Evolutionary conservation across 306 rosid genomes (phyloP).

Genomic region (Rosa chinensis): DNA sequence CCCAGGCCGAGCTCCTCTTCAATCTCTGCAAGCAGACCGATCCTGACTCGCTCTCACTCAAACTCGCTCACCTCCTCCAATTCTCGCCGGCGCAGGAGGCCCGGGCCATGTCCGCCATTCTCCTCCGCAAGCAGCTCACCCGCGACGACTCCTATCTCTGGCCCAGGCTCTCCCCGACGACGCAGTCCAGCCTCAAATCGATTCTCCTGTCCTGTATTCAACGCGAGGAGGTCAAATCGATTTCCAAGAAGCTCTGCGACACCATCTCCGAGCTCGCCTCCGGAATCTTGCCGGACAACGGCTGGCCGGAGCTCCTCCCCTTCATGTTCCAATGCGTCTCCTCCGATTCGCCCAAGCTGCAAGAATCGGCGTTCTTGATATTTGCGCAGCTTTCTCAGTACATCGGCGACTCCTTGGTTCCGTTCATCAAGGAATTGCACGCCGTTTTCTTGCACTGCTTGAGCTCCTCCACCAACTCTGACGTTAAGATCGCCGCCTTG

Average conservation of each 20-base stretch:
- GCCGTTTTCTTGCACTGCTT: slow-evolving; percentile 73
- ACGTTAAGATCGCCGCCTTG: slow-evolving; percentile 79
- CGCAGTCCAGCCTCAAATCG: slow-evolving; percentile 76
- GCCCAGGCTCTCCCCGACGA: slow-evolving; percentile 65
- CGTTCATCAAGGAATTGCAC: slow-evolving; percentile 78
- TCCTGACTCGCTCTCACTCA: slow-evolving; percentile 73
- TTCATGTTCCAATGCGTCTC: slow-evolving; percentile 93
- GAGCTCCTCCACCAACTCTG: slow-evolving; percentile 50
- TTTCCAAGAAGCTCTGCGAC: slow-evolving; percentile 80
- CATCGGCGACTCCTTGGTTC: slow-evolving; percentile 77
- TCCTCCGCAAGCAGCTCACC: slow-evolving; percentile 91
- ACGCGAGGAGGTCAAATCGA: slow-evolving; percentile 64
- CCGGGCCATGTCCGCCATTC: slow-evolving; percentile 96
- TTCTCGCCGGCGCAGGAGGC: slow-evolving; percentile 67
- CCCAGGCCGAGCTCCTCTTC: slow-evolving; percentile 84
- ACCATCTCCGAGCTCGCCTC: slow-evolving; percentile 96
- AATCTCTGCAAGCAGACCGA: slow-evolving; percentile 93
- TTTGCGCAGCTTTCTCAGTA: slow-evolving; percentile 92
- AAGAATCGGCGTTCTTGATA: slow-evolving; percentile 80
- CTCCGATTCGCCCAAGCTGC: slow-evolving; percentile 72
- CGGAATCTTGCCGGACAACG: slow-evolving; percentile 78
- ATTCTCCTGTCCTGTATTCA: slow-evolving; percentile 74
- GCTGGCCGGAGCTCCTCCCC: slow-evolving; percentile 87
- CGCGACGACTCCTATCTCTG: slow-evolving; percentile 88
- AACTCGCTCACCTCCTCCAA: slow-evolving; percentile 85